Conservation (phyloP, 2,329 filamentous ascomycete genomes). For the Aspergillus piperis region DNA sequence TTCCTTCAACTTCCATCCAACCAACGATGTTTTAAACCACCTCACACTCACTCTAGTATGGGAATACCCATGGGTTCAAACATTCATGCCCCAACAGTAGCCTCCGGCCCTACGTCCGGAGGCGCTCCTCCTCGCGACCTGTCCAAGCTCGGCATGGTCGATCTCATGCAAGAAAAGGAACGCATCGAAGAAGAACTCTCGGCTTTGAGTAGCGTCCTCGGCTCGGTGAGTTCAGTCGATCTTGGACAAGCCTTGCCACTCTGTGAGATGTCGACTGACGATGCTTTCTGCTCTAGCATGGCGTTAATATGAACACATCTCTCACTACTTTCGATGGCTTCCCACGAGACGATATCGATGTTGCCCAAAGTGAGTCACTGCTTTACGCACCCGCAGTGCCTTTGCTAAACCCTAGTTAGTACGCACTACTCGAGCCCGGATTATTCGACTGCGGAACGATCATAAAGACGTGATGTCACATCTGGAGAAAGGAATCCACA, state of each 20-base stretch:
- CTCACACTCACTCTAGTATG: constrained; percentile 40
- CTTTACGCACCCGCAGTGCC: neutral
- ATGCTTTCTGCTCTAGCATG: constrained; percentile 65
- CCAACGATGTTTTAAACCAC: constrained; percentile 10
- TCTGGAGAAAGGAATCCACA: constrained; percentile 84
- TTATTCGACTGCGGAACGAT: constrained; percentile 88
- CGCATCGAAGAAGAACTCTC: constrained; percentile 82
- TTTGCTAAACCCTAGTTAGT: constrained; percentile 55
- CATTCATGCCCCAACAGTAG: constrained; percentile 69
- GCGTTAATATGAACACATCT: constrained; percentile 86
- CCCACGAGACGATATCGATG: constrained; percentile 88
- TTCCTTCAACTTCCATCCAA: constrained; percentile 1
- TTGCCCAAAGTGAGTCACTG: constrained; percentile 74
- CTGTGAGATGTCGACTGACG: constrained; percentile 12
- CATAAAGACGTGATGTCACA: constrained; percentile 84
- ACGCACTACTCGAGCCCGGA: constrained; percentile 86
- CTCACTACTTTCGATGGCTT: constrained; percentile 89
- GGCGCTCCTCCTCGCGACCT: constrained; percentile 59
- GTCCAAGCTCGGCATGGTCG: constrained; percentile 68
- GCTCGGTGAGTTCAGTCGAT: constrained; percentile 64
- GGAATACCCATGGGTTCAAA: constrained; percentile 63
- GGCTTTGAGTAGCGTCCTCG: constrained; percentile 80
- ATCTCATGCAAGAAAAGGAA: constrained; percentile 83
- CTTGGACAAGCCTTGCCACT: constrained; percentile 4
- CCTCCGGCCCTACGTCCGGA: constrained; percentile 73